Conservation (phyloP, 2,329 filamentous ascomycete genomes). For the Dothistroma septosporum region DNA sequence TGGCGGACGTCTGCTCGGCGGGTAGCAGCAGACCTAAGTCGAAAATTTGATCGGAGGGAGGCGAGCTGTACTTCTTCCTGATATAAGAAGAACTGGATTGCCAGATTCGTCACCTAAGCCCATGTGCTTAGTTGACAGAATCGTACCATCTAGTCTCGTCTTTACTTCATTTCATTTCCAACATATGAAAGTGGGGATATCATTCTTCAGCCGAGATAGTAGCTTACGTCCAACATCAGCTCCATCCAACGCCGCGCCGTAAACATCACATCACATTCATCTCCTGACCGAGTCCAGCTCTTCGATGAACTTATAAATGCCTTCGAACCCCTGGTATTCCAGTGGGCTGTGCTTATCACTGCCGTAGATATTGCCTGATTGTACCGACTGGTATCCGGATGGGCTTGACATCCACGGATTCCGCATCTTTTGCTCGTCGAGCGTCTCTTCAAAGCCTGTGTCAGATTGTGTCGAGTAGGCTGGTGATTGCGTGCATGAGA, state of each 20-base stretch:
- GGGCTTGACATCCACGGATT: conserved; percentile 54
- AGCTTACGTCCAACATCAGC: not conserved
- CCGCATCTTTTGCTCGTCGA: conserved; percentile 31
- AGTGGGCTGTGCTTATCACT: conserved; percentile 42
- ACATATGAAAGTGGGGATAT: conserved; percentile 23
- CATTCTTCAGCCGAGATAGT: conserved; percentile 20
- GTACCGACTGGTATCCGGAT: conserved; percentile 56
- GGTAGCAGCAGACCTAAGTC: too few species aligned
- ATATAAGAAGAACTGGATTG: too few species aligned
- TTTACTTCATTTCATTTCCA: not conserved
- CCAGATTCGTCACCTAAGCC: too few species aligned
- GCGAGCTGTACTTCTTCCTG: not conserved
- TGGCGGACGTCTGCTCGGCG: too few species aligned
- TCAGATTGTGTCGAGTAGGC: conserved; percentile 38
- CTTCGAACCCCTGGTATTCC: conserved; percentile 60
- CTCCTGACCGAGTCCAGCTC: conserved; percentile 52
- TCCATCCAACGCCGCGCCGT: not conserved
- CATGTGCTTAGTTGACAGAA: too few species aligned
- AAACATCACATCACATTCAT: conserved; percentile 4
- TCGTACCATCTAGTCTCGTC: too few species aligned
- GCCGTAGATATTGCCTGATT: conserved; percentile 45
- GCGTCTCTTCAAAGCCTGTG: conserved; percentile 27
- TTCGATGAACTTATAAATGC: conserved; percentile 63
- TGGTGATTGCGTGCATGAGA: conserved; percentile 42
- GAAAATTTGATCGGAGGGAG: too few species aligned